Evolutionary conservation across 177 flowering plant species (phyloP).

Genomic region (Tripterygium wilfordii): DNA sequence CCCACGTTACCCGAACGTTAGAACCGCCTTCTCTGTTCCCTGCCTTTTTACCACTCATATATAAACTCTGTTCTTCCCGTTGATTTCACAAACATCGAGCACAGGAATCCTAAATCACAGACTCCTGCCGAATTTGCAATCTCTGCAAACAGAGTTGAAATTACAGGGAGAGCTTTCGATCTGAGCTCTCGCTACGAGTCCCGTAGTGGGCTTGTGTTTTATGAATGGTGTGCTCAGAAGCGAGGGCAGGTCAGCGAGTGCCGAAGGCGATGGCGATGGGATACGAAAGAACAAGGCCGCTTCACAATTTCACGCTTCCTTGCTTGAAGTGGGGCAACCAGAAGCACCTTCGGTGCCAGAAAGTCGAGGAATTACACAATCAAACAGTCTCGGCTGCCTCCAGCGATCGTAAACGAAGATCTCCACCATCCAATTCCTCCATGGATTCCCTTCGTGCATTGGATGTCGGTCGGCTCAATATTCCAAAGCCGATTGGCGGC

Average conservation of each 20-base stretch:
- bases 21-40: conserved; percentile 22
- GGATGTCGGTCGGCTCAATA: neutral
- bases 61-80: conserved; percentile 28
- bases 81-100: conserved; percentile 8
- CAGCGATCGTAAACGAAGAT: conserved; percentile 10
- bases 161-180: neutral
- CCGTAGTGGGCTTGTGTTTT: neutral
- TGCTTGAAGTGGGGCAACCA: conserved; percentile 4
- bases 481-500: neutral
- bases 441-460: too few species aligned
- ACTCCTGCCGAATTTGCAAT: neutral
- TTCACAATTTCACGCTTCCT: conserved; percentile 2
- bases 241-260: conserved; percentile 5
- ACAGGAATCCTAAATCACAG: neutral
- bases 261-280: conserved; percentile 16
- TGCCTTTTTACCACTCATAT: conserved; percentile 3
- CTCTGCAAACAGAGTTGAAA: neutral
- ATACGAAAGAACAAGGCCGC: conserved; percentile 27
- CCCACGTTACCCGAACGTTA: conserved; percentile 29
- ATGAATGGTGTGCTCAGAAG: conserved; percentile 26
- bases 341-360: neutral
- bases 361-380: neutral
- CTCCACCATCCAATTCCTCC: conserved; percentile 1
- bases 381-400: too few species aligned
- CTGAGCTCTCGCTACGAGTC: neutral